phyloP scores from a whole-genome alignment of 2,329 filamentous ascomycete species.

The Cercospora citrullina region DNA sequence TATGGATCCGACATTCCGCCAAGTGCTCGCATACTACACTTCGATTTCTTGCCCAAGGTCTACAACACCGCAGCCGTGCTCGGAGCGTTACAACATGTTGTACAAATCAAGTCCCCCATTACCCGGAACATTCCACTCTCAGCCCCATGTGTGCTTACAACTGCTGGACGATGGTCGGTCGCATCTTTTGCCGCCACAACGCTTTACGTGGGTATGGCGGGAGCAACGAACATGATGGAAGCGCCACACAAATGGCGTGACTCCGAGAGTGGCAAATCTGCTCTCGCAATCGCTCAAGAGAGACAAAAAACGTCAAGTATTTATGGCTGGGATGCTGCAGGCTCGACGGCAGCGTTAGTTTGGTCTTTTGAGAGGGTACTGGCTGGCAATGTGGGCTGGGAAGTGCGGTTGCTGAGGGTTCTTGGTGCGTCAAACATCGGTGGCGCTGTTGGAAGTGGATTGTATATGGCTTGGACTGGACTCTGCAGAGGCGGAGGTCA shows the following conservation, averaged over 20 bases:
- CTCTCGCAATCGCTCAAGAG: neutral
- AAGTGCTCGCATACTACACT: neutral
- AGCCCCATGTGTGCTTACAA: neutral
- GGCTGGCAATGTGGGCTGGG: neutral
- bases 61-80: neutral
- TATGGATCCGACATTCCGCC: neutral
- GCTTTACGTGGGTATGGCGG: neutral
- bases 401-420: neutral
- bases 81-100: no score
- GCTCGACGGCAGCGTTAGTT: neutral
- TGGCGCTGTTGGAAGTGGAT: neutral
- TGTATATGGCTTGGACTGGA: neutral
- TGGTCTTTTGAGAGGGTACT: neutral
- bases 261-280: neutral
- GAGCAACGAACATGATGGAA: neutral
- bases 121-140: no score
- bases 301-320: neutral
- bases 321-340: neutral
- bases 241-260: neutral
- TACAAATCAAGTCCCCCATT: no score
- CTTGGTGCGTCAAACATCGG: neutral
- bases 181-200: neutral
- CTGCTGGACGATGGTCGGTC: neutral
- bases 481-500: neutral
- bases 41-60: neutral